These are phyloP conservation scores for Eucalyptus cladocalyx DNA, from an alignment of 345 rosid genomes.

Conservation along the genomic window DNA sequence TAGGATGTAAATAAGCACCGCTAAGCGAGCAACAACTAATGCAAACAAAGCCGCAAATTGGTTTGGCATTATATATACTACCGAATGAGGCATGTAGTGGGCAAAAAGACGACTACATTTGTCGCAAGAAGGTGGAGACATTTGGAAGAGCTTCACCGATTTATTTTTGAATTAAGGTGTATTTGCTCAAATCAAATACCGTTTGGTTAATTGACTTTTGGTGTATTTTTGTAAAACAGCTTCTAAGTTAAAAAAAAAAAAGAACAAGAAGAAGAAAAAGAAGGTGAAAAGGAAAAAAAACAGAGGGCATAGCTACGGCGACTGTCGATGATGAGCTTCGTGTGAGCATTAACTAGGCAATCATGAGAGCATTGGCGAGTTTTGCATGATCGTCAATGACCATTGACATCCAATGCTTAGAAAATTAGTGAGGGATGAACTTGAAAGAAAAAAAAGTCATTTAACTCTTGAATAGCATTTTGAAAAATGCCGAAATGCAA, in stretches of 20 bases:
- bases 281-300: neutral
- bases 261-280: neutral
- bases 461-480: accelerated
- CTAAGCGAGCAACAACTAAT: neutral
- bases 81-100: neutral
- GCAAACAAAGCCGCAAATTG: neutral
- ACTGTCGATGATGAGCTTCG: accelerated
- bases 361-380: accelerated
- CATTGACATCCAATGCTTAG: accelerated
- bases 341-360: neutral
- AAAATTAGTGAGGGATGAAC: neutral
- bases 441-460: neutral
- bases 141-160: neutral
- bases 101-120: neutral
- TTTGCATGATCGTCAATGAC: neutral
- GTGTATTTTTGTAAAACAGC: neutral
- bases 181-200: neutral
- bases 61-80: neutral
- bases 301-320: accelerated
- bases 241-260: too few relatives aligned
- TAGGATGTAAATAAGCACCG: neutral
- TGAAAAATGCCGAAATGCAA: neutral
- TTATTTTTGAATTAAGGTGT: neutral
- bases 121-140: neutral
- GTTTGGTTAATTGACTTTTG: neutral